Base-by-base conservation (phyloP, 116 monocot genomes). In the Iris pallida region DNA sequence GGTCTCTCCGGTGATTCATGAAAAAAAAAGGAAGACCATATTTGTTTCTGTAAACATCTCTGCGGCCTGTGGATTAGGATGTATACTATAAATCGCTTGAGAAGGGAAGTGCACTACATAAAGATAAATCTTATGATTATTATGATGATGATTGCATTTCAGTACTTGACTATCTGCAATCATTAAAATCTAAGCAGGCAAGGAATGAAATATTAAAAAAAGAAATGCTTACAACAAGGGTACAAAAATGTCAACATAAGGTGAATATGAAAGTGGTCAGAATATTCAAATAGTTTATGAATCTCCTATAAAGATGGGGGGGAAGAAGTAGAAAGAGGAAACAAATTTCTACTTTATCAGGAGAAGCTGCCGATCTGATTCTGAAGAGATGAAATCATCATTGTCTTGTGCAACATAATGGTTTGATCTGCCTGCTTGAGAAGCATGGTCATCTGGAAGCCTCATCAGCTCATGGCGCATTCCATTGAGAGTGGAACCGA, bases 381-480 rank as follows among this genome's bases (percentile, higher is more conserved):
- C 98, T 64, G 98, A 93, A 69, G 90, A 76, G 74, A 98, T 93
- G 59, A 98, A 90, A 71, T 93, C 98, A 79, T 98, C 93, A 83
- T 86, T 71, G 30, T 87, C 83, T 66, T 58, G 66, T 7, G 73
- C 63, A 65, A 43, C 19, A 20, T 79, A 77, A 46, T 81, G 13
- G 63, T 69, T 80, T 16, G 85, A 79, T 84, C 70, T 83, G 47
- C 81, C 78, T 16, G 73, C 48, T 55, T 65, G 58, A 68, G 74
- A 58, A 68, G 49, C 42, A 64, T 57, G 47, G 49, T 78, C 69
- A 77, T 77, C 73, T 77, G 85, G 70, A 72, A 77, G 72, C 49
- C 75, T 76, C 82, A 89, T 76, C 53, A 86, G 52, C 57, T 85
- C 87, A 55, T 71, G 78, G 45, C 54, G 80, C 41, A 54, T 61